Evolutionary conservation across 345 rosid species (phyloP), one percentile per base, ranked within the genome.

Genomic region (Hibiscus trionum): DNA sequence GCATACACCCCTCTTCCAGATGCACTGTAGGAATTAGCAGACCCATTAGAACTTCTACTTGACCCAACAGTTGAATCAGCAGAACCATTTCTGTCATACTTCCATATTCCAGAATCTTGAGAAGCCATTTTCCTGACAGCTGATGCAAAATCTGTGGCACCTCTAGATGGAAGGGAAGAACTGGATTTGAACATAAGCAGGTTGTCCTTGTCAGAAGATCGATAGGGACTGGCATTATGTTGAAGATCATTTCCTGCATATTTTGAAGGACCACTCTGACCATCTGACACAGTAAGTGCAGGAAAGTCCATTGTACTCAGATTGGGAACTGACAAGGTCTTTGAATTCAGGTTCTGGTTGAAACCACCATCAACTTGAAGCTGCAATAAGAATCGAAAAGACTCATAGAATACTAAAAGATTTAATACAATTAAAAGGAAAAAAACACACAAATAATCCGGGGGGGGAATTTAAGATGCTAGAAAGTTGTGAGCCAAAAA

Each of bases 121-220:
- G 93, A 78, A 71, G 96, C 87, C 83, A 88, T 72, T 82, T 96
- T 96, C 86, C 88, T 86, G 81, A 91, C 99, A 66, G 96, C 97
- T 71, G 99, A 87, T 61, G 94, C 97, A 77, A 89, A 96, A 85
- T 96, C 97, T 59, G 74, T 60, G 5, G 96, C 79, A 65, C 89
- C 90, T 75, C 88, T 81, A 62, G 87, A 80, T 69, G 87, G 81
- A 70, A 77, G 69, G 7, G 91, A 81, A 29, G 93, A 66, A 74
- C 84, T 82, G 2, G 91, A 71, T 80, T 93, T 89, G 82, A 93
- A 91, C 82, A 88, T 75, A 69, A 90, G 89, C 79, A 85, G 26
- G 80, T 82, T 89, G 16, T 90, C 93, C 80, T 92, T 89, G 77
- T 86, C 96, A 72, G 86, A 66, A 61, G 90, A 74, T 76, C 80